A percentile compares a stretch with the other conserved stretches of the same genome.
Conservation (phyloP, 129 eudicot species). For the Logfia minima region DNA sequence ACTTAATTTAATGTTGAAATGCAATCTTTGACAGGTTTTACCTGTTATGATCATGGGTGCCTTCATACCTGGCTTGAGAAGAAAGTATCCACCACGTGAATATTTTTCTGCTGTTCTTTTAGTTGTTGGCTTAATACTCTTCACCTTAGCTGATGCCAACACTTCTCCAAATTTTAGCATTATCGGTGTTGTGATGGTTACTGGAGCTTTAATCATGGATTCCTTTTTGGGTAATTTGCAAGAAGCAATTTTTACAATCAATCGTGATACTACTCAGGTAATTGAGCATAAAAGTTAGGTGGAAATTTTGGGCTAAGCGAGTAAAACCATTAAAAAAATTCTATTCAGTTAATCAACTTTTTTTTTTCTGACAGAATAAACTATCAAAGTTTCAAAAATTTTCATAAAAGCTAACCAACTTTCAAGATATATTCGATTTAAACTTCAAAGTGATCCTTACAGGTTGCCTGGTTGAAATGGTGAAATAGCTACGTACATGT, state of each 20-base stretch:
- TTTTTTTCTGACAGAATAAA: no score
- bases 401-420: neutral
- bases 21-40: constrained; percentile 51
- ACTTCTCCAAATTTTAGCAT: constrained; percentile 89
- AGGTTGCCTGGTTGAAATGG: no score
- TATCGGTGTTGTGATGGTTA: constrained; percentile 83
- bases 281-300: neutral
- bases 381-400: no score
- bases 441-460: no score
- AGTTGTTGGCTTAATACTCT: constrained; percentile 80
- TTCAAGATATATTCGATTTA: neutral
- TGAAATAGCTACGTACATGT: no score
- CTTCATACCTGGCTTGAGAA: constrained; percentile 91
- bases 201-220: constrained; percentile 93
- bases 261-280: constrained; percentile 95
- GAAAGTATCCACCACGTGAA: constrained; percentile 86
- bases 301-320: neutral
- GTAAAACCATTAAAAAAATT: no score
- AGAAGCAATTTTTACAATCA: constrained; percentile 93
- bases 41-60: constrained; percentile 99
- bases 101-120: constrained; percentile 76
- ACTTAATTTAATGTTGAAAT: neutral
- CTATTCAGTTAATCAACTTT: no score
- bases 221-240: constrained; percentile 94
- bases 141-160: constrained; percentile 94